Base-by-base conservation (phyloP, 495 filamentous ascomycete genomes). In the Penicillium tannophilum region DNA sequence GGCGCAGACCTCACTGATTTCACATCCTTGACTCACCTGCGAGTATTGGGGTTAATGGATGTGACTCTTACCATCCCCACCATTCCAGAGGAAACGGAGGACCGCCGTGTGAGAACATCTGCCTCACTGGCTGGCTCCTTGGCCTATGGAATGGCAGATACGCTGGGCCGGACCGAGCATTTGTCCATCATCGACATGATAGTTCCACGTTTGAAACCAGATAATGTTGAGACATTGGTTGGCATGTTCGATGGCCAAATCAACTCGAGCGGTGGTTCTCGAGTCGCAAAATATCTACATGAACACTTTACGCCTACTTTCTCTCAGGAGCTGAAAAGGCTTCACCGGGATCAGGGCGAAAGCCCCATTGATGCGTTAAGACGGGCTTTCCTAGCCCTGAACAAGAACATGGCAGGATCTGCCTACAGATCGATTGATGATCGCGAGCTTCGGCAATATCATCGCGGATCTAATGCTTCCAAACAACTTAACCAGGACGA, bases 151-250 rank as follows among this genome's bases (percentile, higher is more conserved):
- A 97, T 99, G 95, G 93, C 94, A 39, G 94, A 99, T 73, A 92
- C 88, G n/a, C 78, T 99, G 3, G 94, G 94, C 16, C 88, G 83
- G 62, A 92, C 91, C 64, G 92, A 98, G 66, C 94, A 99, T 71
- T 72, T 99, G 7, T 97, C 95, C 10, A 96, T 92, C n/a, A 90
- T 98, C 45, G 94, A 99, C 73, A 89, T 99, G 79, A 92, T 98
- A 42, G 90, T 98, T 31, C 95, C 95, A 1, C 86, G 90, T 24
- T 90, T 97, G 69, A 90, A 91, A 66, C 92, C 90, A n/a, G 89
- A 89, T 49, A 91, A 97, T 59, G 87, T 90, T 52, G 92, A 98
- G 69, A 94, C 88, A 14, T 79, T 99, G 39, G 74, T 98, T 39
- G 94, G 94, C 2, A 85, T 99, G 77, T 99, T 99, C 65, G 94